Percentiles rank a stretch among this genome's conserved stretches.
Evolutionary conservation across 805 yeast genomes (phyloP).

Genomic region (Candida nonsorbophila): DNA sequence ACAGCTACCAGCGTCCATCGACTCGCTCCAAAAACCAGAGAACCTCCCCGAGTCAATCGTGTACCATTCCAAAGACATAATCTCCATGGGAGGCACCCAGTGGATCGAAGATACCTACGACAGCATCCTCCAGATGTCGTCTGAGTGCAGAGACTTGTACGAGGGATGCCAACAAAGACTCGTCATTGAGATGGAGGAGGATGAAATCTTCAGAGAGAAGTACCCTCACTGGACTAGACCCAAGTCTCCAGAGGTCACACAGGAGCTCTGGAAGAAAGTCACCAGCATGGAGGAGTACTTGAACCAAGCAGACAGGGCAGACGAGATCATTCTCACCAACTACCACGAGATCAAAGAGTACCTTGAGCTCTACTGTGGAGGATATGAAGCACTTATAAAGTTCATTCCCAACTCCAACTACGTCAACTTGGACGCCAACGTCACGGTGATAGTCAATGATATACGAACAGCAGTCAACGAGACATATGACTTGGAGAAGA

Average conservation of each 20-base stretch:
- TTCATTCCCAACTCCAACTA: conserved; percentile 38
- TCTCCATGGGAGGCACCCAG: conserved; percentile 46
- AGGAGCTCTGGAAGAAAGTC: conserved; percentile 33
- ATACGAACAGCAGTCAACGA: conserved; percentile 29
- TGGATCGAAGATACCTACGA: conserved; percentile 31
- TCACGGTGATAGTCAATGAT: conserved; percentile 23
- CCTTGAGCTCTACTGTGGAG: conserved; percentile 41
- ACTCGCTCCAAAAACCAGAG: conserved; percentile 53
- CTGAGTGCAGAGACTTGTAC: conserved; percentile 36
- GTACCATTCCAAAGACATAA: conserved; percentile 50
- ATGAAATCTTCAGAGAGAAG: conserved; percentile 41
- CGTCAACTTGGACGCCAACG: conserved; percentile 25
- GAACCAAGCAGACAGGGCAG: conserved; percentile 57
- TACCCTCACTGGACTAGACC: conserved; percentile 45
- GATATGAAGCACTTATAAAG: conserved; percentile 22
- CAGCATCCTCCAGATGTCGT: conserved; percentile 33
- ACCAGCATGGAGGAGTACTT: conserved; percentile 45
- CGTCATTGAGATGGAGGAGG: conserved; percentile 49
- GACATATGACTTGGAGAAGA: conserved; percentile 22
- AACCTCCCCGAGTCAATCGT: conserved; percentile 53
- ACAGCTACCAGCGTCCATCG: conserved; percentile 59
- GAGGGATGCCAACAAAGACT: conserved; percentile 44
- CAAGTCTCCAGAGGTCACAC: conserved; percentile 41
- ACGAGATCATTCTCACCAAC: conserved; percentile 43
- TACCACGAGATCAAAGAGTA: conserved; percentile 44